phyloP scores from a whole-genome alignment of 2,329 filamentous ascomycete genomes.

The Trichoderma hamatum region DNA sequence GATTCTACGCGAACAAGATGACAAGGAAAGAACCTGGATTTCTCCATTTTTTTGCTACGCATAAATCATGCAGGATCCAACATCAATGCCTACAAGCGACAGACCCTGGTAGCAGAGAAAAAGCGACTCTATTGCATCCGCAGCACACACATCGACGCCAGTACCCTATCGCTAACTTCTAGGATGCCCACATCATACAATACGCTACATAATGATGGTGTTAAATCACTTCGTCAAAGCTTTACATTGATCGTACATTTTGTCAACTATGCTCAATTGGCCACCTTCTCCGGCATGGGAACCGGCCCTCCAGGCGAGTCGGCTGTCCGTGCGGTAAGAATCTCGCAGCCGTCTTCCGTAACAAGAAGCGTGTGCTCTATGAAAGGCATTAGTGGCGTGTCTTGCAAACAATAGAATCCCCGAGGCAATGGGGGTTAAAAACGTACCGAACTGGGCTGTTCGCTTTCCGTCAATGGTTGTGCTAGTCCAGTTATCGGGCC shows the following conservation, averaged over 20 bases:
- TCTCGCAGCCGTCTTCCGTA: conserved; percentile 79
- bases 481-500: conserved; percentile 99
- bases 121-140: conserved; percentile 17
- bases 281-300: conserved; percentile 52
- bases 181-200: conserved; percentile 10
- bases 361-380: conserved; percentile 81
- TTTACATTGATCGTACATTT: neutral
- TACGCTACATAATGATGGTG: conserved; percentile 19
- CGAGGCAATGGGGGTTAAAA: conserved; percentile 24
- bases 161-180: conserved; percentile 16
- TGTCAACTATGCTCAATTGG: neutral
- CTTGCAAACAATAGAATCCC: neutral
- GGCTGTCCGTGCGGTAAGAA: conserved; percentile 72
- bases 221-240: conserved; percentile 17
- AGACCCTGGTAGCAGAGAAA: neutral
- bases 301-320: conserved; percentile 77
- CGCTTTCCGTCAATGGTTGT: conserved; percentile 85
- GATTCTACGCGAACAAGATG: neutral
- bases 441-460: conserved; percentile 88
- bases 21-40: neutral
- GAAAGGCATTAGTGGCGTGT: conserved; percentile 31
- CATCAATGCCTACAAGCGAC: neutral
- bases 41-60: neutral
- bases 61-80: neutral
- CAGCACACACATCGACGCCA: conserved; percentile 8